Evolutionary conservation across 495 filamentous ascomycete species (phyloP), one percentile per base, ranked within the genome.

Genomic region (Friedmanniomyces endolithicus): DNA sequence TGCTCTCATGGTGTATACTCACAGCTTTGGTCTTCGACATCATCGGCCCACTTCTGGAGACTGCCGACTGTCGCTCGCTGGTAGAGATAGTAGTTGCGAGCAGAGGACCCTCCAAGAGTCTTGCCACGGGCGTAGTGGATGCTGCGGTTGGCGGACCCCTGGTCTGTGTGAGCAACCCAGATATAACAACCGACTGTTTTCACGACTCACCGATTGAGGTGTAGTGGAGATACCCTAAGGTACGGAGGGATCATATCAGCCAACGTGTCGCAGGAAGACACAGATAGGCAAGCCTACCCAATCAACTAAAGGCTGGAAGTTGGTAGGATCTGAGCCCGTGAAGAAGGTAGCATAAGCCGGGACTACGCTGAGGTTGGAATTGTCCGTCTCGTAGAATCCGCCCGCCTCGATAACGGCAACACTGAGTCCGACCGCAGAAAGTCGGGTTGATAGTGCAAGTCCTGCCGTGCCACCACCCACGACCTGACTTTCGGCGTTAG

Each of bases 21-120:
- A 41, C 37, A 86, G 50, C 67, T 73, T 1, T 71, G 46, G 57
- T 84, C 81, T 37, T 74, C 72, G 6, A 83, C 78, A 0, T 48
- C 37, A 25, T 78, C 71, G 0, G 80, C 81, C 81, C 80, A 85
- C 56, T 65, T 59, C 12, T 78, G 64, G 57, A 73, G 74, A 0
- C 76, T 64, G 0, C 67, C 72, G 6, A 51, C 59, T 0, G 71
- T 74, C 0, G 65, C 67, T 3, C 76, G 57, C 16, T 69, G 61
- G 52, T 64, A 68, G 16, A 40, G 24, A 52, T 67, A 55, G 27
- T 48, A 55, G 40, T 66, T 65, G 11, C 52, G 40, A 8, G 59
- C 64, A 6, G 58, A 61, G 22, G 48, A 48, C 39, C 65, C 65
- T 22, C 65, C 66, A 14, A 67, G 43, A 22, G 43, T 47, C 29